phyloP scores from a whole-genome alignment of 106 monocot species.

The Ottelia alismoides region DNA sequence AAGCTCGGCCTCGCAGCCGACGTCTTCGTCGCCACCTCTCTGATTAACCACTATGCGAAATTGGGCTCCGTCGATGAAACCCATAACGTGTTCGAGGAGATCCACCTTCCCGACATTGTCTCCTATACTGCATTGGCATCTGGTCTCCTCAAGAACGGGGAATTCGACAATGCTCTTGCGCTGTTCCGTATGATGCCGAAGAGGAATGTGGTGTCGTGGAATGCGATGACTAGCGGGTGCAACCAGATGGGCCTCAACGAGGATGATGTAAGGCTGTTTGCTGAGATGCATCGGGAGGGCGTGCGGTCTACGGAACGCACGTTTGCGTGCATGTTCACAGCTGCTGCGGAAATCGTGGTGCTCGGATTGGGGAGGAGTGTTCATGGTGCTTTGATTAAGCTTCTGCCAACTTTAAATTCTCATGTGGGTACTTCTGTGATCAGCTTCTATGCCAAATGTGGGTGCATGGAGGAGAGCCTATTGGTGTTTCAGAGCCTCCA shows the following conservation, averaged over 20 bases:
- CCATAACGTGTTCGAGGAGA: conserved; percentile 31
- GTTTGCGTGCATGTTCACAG: conserved; percentile 44
- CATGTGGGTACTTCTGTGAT: conserved; percentile 53
- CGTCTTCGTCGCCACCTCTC: conserved; percentile 59
- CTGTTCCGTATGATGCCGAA: conserved; percentile 57
- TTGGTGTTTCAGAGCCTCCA: conserved; percentile 27
- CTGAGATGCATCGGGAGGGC: conserved; percentile 49
- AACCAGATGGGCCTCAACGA: conserved; percentile 55
- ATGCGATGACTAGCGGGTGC: conserved; percentile 57
- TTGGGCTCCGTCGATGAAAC: conserved; percentile 40
- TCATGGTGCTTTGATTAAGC: conserved; percentile 45
- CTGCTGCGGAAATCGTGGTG: conserved; percentile 43
- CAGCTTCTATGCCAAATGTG: conserved; percentile 66
- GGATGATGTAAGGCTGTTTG: conserved; percentile 39
- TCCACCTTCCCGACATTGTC: conserved; percentile 46
- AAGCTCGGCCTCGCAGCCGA: conserved; percentile 43
- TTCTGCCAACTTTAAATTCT: conserved; percentile 24
- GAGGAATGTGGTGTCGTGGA: conserved; percentile 75
- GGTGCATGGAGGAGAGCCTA: conserved; percentile 45
- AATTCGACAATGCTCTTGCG: conserved; percentile 18
- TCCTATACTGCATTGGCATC: conserved; percentile 47
- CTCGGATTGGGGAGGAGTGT: conserved; percentile 59
- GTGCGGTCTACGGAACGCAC: conserved; percentile 27
- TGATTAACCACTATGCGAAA: conserved; percentile 55
- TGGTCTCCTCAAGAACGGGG: conserved; percentile 39